These are phyloP conservation scores for Moricandia moricandioides DNA, from an alignment of 345 rosid species.

Conservation along the genomic window DNA sequence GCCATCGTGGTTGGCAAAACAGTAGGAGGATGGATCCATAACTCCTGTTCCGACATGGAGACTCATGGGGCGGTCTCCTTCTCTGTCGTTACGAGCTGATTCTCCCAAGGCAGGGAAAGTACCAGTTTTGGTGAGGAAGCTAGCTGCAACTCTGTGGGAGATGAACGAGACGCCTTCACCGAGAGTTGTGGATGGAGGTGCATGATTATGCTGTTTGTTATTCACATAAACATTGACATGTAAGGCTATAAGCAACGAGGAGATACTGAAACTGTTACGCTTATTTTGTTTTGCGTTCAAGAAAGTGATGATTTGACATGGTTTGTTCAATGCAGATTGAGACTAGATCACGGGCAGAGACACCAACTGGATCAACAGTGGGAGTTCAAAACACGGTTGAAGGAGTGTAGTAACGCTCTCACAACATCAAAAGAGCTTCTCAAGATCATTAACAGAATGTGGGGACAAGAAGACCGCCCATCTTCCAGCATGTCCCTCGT, in stretches of 20 bases:
- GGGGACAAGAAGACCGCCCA: constrained; percentile 89
- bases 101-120: too few species aligned
- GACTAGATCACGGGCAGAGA: constrained; percentile 74
- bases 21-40: too few species aligned
- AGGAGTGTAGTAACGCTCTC: constrained; percentile 86
- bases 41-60: constrained; percentile 90
- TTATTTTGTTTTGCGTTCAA: too few species aligned
- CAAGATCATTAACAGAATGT: constrained; percentile 82
- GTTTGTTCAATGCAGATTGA: constrained; percentile 56
- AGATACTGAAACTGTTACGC: too few species aligned
- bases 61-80: constrained; percentile 58
- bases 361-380: constrained; percentile 69
- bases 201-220: too few species aligned
- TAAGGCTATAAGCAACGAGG: too few species aligned
- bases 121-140: constrained; percentile 86
- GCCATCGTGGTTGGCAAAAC: too few species aligned
- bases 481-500: constrained; percentile 90
- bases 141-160: constrained; percentile 97
- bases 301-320: too few species aligned
- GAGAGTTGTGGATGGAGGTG: constrained; percentile 50
- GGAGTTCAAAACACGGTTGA: constrained; percentile 71
- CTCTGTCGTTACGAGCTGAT: too few species aligned
- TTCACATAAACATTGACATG: too few species aligned
- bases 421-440: constrained; percentile 92
- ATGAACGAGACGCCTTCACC: constrained; percentile 94